Conservation (phyloP, 2,329 filamentous ascomycete species). For the Didymella pomorum region DNA sequence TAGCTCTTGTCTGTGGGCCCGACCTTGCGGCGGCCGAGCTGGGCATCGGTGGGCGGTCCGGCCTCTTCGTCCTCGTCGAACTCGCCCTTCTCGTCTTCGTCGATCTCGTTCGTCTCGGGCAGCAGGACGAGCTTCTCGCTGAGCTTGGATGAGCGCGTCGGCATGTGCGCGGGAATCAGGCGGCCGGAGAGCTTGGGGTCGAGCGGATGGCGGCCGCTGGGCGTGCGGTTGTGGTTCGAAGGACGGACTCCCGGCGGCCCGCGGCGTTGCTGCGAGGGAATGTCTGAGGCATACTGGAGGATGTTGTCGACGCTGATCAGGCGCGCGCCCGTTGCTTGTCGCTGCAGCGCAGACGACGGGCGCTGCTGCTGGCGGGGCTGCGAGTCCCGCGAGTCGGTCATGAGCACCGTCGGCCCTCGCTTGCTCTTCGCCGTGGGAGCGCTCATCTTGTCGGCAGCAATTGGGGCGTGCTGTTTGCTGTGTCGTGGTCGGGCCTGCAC, state of each 20-base stretch:
- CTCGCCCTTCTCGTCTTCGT: constrained; percentile 62
- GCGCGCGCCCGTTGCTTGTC: constrained; percentile 63
- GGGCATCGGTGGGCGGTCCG: constrained; percentile 72
- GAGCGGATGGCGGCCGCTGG: constrained; percentile 61
- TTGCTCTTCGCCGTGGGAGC: constrained; percentile 48
- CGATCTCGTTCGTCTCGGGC: constrained; percentile 73
- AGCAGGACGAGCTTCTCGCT: constrained; percentile 96
- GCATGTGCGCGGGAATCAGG: constrained; percentile 69
- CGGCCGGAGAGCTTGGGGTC: constrained; percentile 65
- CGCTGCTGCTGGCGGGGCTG: constrained; percentile 37
- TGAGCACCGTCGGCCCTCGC: constrained; percentile 52
- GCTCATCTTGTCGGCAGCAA: constrained; percentile 36
- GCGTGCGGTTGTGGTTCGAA: constrained; percentile 56
- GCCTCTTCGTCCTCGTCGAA: constrained; percentile 59
- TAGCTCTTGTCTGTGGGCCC: constrained; percentile 82
- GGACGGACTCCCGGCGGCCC: constrained; percentile 67
- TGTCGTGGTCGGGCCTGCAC: background rate
- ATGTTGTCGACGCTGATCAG: constrained; percentile 91
- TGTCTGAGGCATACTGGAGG: constrained; percentile 90
- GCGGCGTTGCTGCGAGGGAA: constrained; percentile 91
- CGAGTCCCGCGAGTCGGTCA: constrained; percentile 65
- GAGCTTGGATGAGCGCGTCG: constrained; percentile 88
- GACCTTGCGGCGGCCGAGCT: constrained; percentile 67
- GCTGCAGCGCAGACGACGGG: constrained; percentile 36
- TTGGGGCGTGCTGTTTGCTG: background rate